Evolutionary conservation across 129 eudicot genomes (phyloP).

Genomic region (Daucus carota): DNA sequence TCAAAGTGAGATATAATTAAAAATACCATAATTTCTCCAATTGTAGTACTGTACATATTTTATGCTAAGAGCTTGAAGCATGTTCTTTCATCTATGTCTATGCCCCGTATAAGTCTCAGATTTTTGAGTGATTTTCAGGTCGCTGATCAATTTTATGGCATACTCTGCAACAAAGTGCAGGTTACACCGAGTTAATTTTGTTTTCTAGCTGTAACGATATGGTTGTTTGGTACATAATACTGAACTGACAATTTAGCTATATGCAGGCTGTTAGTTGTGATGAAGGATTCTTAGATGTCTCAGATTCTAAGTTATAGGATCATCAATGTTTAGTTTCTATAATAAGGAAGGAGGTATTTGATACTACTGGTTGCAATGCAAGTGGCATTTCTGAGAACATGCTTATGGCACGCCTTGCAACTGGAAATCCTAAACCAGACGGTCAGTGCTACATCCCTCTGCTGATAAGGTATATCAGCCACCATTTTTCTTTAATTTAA

Average conservation of each 20-base stretch:
- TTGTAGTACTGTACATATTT: no score
- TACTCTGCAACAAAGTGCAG: constrained; percentile 90
- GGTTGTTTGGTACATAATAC: background rate
- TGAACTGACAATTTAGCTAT: constrained; percentile 8
- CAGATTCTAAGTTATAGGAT: constrained; percentile 55
- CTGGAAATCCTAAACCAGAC: constrained; percentile 83
- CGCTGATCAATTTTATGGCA: constrained; percentile 88
- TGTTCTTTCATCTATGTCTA: background rate
- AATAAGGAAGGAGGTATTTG: constrained; percentile 71
- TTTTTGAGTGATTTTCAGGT: constrained; percentile 47
- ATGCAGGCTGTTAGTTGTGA: constrained; percentile 95
- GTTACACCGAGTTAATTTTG: constrained; percentile 20
- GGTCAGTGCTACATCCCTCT: constrained; percentile 81
- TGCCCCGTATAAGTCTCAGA: background rate
- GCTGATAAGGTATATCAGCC: constrained; percentile 44
- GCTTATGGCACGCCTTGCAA: constrained; percentile 94
- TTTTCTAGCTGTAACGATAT: background rate
- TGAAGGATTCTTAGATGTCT: constrained; percentile 82
- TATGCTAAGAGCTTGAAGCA: background rate
- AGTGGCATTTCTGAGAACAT: constrained; percentile 86
- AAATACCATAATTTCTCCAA: background rate
- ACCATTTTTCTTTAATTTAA: background rate
- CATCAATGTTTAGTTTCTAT: constrained; percentile 57
- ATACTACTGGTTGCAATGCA: constrained; percentile 82
- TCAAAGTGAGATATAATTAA: no score